These are phyloP conservation scores for Citeromyces matritensis DNA, from an alignment of 805 yeast species.

Conservation along the genomic window DNA sequence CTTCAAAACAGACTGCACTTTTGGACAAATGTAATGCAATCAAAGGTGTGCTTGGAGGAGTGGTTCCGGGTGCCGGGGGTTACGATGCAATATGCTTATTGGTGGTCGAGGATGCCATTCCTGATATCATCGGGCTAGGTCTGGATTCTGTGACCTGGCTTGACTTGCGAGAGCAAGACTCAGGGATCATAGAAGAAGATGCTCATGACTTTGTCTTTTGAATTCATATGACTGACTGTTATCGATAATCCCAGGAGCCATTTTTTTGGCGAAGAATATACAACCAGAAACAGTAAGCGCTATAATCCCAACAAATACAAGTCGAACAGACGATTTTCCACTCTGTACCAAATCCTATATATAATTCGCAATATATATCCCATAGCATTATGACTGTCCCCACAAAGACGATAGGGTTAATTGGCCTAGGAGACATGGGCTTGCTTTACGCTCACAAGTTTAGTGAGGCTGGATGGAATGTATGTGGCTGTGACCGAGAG, in stretches of 20 bases:
- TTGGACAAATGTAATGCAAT: conserved; percentile 41
- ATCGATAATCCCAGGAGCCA: no score
- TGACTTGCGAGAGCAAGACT: conserved; percentile 43
- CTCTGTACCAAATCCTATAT: no score
- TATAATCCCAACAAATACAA: no score
- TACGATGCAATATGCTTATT: conserved; percentile 81
- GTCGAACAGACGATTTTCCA: no score
- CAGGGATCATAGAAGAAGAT: conserved; percentile 40
- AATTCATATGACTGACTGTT: no score
- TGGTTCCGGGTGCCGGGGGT: conserved; percentile 98
- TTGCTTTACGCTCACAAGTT: conserved; percentile 67
- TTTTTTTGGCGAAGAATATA: no score
- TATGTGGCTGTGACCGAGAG: conserved; percentile 78
- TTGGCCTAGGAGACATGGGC: conserved; percentile 98
- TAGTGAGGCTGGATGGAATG: conserved; percentile 76
- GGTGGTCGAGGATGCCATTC: conserved; percentile 30
- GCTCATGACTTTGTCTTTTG: conserved; percentile 11
- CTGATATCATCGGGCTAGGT: conserved; percentile 10
- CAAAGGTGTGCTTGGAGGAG: conserved; percentile 83
- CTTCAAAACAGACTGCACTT: conserved; percentile 55
- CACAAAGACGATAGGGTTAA: conserved; percentile 63
- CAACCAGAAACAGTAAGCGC: no score
- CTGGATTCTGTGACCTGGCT: conserved; percentile 41
- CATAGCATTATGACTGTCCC: neutral
- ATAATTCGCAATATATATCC: no score